Base-by-base conservation (phyloP, 805 yeast species). In the Ogataea salicorniae region DNA sequence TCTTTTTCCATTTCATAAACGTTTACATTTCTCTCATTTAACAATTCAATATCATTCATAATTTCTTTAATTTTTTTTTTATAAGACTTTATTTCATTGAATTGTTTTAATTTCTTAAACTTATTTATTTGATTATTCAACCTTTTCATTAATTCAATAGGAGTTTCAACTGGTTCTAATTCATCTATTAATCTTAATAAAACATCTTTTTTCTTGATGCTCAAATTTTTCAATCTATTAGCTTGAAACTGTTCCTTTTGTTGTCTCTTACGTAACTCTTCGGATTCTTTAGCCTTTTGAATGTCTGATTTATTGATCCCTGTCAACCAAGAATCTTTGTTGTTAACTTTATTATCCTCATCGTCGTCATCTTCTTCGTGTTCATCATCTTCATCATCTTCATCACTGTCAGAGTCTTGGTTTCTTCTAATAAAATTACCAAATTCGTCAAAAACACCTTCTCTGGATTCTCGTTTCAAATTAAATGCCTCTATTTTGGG, bases 401-500 rank as follows among this genome's bases (percentile, higher is more conserved):
- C 72, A 3, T 68, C 67, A 3, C 70, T 72, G 15, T 45, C 53
- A 22, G 47, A 46, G 16, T 40, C 42, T 8, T 31, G 39, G 9
- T 46, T 34, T 5, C 66, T 63, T 23, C 74, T 66, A 17, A 80
- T 66, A 54, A 69, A 84, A 54, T 80, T 82, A 1, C 89, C 88
- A 37, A 75, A 77, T 36, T 66, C 71, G 54, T 83, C 89, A 57
- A 82, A 81, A 3, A 62, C 61, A 2, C 90, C 92, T 41, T 76
- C 79, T 46, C 74, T 74, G 39, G 69, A 62, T 55, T 86, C 92
- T 17, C 76, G 69, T 22, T 73, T 63, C 39, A 86, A 62, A 59
- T 79, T 75, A 63, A 86, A 86, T 0, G 86, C 77, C 49, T 85
- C 91, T 2, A 86, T 49, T 50, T 75, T 74, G 1, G 82, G 70